A percentile compares a stretch with the other conserved stretches of the same genome.
Conservation (phyloP, 1,139 yeast species). For the Diutina neorugosa region DNA sequence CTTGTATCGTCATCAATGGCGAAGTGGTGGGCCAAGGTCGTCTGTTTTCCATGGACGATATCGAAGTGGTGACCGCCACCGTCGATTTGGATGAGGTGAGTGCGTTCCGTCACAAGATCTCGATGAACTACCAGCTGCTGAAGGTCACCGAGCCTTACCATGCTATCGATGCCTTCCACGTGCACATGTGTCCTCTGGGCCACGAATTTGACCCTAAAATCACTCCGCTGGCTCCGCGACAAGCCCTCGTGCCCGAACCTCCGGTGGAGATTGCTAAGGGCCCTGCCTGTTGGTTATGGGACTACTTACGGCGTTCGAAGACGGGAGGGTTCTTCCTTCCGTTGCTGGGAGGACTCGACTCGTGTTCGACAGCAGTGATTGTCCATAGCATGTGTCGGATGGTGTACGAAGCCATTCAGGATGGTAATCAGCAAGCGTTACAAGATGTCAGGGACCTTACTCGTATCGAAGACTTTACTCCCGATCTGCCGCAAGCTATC, state of each 20-base stretch:
- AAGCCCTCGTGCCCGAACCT: slow-evolving; percentile 39
- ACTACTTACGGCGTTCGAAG: slow-evolving; percentile 77
- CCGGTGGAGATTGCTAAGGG: slow-evolving; percentile 96
- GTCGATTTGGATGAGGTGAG: slow-evolving; percentile 88
- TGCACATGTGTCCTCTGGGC: slow-evolving; percentile 48
- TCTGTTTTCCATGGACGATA: slow-evolving; percentile 81
- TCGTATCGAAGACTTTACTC: slow-evolving; percentile 45
- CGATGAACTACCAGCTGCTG: slow-evolving; percentile 71
- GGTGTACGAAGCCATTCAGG: slow-evolving; percentile 54
- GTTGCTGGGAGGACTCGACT: slow-evolving; percentile 92
- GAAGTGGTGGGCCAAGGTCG: slow-evolving; percentile 83
- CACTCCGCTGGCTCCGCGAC: slow-evolving; percentile 44
- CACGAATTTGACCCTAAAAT: slow-evolving; percentile 49
- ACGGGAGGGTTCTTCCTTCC: slow-evolving; percentile 91
- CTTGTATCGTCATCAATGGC: slow-evolving; percentile 87
- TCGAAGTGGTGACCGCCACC: slow-evolving; percentile 88
- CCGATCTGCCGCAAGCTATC: slow-evolving; percentile 63
- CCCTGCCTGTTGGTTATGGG: slow-evolving; percentile 99
- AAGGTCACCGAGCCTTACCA: slow-evolving; percentile 32
- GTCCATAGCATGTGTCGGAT: slow-evolving; percentile 89
- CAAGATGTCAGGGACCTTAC: slow-evolving; percentile 60
- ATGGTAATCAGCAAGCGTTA: slow-evolving; percentile 64
- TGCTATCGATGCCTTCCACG: slow-evolving; percentile 40
- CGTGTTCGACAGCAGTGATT: slow-evolving; percentile 93
- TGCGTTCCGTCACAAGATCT: slow-evolving; percentile 61